Conservation (phyloP, 2,329 filamentous ascomycete species). For the Paradendryphiella salina region DNA sequence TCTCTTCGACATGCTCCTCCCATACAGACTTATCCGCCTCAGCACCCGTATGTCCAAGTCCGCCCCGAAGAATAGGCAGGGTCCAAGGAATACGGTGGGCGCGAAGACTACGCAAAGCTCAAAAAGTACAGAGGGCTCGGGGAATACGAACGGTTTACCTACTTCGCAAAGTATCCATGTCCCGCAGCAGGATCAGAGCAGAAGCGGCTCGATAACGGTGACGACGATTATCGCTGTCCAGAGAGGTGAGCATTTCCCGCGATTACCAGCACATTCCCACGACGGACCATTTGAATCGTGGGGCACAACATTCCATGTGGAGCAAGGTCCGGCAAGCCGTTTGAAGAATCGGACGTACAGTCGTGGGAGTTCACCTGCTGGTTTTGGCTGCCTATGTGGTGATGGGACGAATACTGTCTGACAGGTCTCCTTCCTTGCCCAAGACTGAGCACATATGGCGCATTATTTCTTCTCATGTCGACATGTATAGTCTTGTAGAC, state of each 20-base stretch:
- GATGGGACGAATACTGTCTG: neutral
- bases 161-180: neutral
- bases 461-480: neutral
- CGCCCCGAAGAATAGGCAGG: neutral
- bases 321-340: constrained; percentile 2
- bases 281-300: constrained; percentile 15
- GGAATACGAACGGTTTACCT: too few relatives aligned
- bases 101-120: neutral
- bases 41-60: neutral
- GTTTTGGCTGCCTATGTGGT: constrained; percentile 1
- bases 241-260: neutral
- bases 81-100: neutral
- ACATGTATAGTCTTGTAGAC: neutral
- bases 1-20: constrained; percentile 25
- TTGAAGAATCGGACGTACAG: neutral
- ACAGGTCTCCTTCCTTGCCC: neutral
- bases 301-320: constrained; percentile 25
- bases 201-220: constrained; percentile 19
- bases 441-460: neutral
- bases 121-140: too few relatives aligned
- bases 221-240: constrained; percentile 28
- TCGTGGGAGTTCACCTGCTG: neutral
- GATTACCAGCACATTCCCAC: constrained; percentile 5
- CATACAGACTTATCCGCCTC: constrained; percentile 17
- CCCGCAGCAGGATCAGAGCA: neutral